phyloP scores from a whole-genome alignment of 1,139 yeast species.

The Protomyces lactucae-debilis region DNA sequence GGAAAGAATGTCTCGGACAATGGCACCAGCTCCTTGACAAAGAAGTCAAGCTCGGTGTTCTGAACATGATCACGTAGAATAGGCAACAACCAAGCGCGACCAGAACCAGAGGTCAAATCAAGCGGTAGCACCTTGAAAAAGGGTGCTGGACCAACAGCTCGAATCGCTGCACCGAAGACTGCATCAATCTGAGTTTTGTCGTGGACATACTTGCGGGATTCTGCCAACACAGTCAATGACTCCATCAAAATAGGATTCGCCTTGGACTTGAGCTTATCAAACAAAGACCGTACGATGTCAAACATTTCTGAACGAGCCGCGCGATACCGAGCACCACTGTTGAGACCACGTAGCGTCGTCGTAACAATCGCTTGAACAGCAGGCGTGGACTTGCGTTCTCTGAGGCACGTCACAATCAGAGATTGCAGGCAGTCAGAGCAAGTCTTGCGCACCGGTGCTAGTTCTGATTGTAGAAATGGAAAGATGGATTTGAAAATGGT shows the following conservation, averaged over 20 bases:
- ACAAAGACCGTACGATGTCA: constrained; percentile 60
- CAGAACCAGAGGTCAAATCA: constrained; percentile 51
- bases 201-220: constrained; percentile 71
- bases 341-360: constrained; percentile 33
- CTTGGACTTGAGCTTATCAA: constrained; percentile 61
- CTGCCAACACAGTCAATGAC: constrained; percentile 69
- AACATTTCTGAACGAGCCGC: constrained; percentile 71
- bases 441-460: constrained; percentile 61
- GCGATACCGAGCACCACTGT: constrained; percentile 48
- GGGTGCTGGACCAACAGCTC: constrained; percentile 79
- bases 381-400: constrained; percentile 54
- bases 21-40: constrained; percentile 61
- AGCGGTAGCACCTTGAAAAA: constrained; percentile 72
- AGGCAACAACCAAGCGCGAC: constrained; percentile 96
- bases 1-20: constrained; percentile 55
- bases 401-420: constrained; percentile 59
- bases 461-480: constrained; percentile 53
- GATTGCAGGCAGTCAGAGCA: constrained; percentile 87
- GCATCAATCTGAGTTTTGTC: constrained; percentile 73
- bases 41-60: constrained; percentile 63
- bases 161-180: constrained; percentile 71
- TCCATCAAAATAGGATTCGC: constrained; percentile 67
- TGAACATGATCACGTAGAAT: constrained; percentile 78
- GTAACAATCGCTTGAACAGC: constrained; percentile 42
- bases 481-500: constrained; percentile 15